Percentiles rank a stretch among this genome's conserved stretches.
Conservation (phyloP, 2,329 filamentous ascomycete species). For the Pseudocercospora fijiensis region DNA sequence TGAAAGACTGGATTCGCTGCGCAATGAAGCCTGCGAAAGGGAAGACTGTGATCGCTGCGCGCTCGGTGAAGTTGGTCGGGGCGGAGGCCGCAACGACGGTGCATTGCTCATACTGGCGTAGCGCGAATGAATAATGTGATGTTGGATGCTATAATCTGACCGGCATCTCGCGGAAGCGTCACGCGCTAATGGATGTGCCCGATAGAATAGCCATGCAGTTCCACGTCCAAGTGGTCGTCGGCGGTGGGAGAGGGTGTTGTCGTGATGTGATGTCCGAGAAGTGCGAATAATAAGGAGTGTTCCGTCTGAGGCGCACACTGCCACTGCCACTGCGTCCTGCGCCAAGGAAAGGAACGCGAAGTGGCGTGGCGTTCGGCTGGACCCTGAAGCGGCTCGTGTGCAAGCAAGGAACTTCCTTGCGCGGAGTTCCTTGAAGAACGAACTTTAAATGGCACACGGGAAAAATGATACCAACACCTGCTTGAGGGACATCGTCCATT, state of each 20-base stretch:
- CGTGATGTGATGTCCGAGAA: not conserved
- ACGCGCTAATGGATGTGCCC: not conserved
- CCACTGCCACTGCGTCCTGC: not conserved
- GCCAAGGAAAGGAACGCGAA: not conserved
- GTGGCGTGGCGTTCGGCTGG: not conserved
- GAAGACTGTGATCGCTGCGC: slow-evolving; percentile 37
- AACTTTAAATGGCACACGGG: no score
- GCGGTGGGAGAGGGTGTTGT: not conserved
- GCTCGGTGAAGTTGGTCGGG: slow-evolving; percentile 34
- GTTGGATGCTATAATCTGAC: not conserved
- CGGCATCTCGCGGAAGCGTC: slow-evolving; percentile 3
- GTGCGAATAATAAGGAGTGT: not conserved
- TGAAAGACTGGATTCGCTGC: slow-evolving; percentile 39
- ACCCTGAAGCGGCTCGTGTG: not conserved
- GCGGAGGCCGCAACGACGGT: slow-evolving; percentile 34
- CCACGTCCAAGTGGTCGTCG: not conserved
- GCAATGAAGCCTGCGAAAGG: slow-evolving; percentile 35
- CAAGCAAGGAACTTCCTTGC: not conserved
- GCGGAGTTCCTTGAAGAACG: no score
- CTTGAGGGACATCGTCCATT: not conserved
- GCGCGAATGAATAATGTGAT: not conserved
- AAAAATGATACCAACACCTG: no score
- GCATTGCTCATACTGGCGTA: slow-evolving; percentile 31
- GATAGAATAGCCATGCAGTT: not conserved
- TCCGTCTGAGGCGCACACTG: no score